phyloP scores from a whole-genome alignment of 768 basidiomycete species.

The Suillus subluteus region DNA sequence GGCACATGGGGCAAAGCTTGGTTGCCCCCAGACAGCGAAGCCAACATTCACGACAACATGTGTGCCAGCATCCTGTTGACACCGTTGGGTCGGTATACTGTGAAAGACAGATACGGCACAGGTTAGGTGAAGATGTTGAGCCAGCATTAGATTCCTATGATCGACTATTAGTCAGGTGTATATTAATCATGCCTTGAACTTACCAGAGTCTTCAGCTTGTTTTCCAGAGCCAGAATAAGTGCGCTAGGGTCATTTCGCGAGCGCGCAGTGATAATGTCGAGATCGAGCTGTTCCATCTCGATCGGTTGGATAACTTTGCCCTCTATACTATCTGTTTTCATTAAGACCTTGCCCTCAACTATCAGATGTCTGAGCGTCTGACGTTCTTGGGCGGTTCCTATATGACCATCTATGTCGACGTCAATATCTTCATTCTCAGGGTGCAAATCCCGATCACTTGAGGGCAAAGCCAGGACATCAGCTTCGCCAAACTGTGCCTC shows the following conservation, averaged over 20 bases:
- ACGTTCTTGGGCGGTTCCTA: conserved; percentile 22
- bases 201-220: conserved; percentile 61
- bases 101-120: conserved; percentile 82
- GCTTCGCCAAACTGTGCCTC: conserved; percentile 76
- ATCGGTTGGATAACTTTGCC: conserved; percentile 45
- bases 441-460: conserved; percentile 19
- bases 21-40: conserved; percentile 81
- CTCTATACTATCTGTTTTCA: conserved; percentile 31
- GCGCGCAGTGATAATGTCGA: conserved; percentile 52
- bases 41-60: conserved; percentile 84
- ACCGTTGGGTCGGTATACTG: conserved; percentile 77
- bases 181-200: conserved; percentile 24
- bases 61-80: conserved; percentile 88
- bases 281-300: conserved; percentile 50
- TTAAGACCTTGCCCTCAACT: conserved; percentile 50
- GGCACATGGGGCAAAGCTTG: conserved; percentile 85
- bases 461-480: conserved; percentile 54
- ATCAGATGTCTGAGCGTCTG: conserved; percentile 55
- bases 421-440: conserved; percentile 50
- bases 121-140: conserved; percentile 41
- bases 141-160: conserved; percentile 5
- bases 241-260: conserved; percentile 50
- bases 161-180: not conserved
- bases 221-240: conserved; percentile 59
- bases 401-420: conserved; percentile 34